Percentiles rank a stretch among this genome's conserved stretches.
Conservation (phyloP, 139 green algal species). For the Cymbomonas tetramitiformis region DNA sequence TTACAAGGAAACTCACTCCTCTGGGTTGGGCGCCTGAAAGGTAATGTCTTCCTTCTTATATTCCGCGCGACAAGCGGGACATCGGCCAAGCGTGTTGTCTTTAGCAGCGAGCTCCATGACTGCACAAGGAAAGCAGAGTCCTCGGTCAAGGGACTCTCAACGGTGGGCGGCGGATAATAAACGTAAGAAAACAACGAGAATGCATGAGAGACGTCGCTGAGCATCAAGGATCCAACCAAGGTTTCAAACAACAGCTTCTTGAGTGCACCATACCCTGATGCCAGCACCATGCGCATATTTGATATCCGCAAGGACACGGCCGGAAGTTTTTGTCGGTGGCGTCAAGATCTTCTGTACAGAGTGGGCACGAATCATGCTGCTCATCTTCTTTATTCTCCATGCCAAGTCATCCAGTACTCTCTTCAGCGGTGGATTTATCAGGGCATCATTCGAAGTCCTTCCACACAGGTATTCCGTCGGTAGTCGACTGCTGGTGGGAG, state of each 20-base stretch:
- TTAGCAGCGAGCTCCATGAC: conserved; percentile 65
- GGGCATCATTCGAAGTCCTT: too few species aligned
- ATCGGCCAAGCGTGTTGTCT: conserved; percentile 43
- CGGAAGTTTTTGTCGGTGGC: conserved; percentile 55
- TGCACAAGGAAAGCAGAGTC: neutral
- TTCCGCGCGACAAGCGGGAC: conserved; percentile 57
- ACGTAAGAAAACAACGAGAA: neutral
- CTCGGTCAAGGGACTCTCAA: neutral
- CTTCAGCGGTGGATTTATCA: too few species aligned
- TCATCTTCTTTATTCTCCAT: conserved; percentile 20
- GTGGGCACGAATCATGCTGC: conserved; percentile 38
- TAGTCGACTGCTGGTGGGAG: too few species aligned
- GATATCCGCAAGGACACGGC: conserved; percentile 63
- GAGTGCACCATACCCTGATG: conserved; percentile 34
- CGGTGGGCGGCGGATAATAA: neutral
- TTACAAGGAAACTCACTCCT: too few species aligned
- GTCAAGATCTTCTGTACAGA: conserved; percentile 65
- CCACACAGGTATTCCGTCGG: too few species aligned
- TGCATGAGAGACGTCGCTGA: neutral
- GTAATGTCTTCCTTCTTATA: conserved; percentile 67
- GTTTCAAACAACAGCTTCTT: neutral
- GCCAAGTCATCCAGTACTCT: too few species aligned
- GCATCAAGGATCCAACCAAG: neutral
- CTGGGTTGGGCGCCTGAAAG: conserved; percentile 30
- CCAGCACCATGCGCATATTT: conserved; percentile 64